Evolutionary conservation across 2,329 filamentous ascomycete genomes (phyloP).

Genomic region (Fonsecaea multimorphosa): DNA sequence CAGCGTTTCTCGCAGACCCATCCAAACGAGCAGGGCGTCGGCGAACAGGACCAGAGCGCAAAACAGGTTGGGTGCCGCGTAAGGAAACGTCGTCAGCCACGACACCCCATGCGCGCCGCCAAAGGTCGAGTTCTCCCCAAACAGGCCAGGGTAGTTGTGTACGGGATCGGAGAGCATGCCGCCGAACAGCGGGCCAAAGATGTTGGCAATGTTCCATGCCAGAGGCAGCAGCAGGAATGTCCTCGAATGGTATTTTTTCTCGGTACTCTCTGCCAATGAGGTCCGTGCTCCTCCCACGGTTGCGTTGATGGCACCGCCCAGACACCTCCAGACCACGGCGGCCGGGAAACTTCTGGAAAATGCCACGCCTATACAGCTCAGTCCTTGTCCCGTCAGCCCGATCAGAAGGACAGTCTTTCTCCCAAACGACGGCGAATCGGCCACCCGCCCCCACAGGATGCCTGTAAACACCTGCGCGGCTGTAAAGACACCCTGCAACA

Average conservation of each 20-base stretch:
- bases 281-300: conserved; percentile 76
- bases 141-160: conserved; percentile 66
- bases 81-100: conserved; percentile 70
- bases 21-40: conserved; percentile 62
- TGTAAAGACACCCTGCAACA: conserved; percentile 75
- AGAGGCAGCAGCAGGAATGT: conserved; percentile 67
- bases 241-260: conserved; percentile 66
- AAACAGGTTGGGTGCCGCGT: conserved; percentile 71
- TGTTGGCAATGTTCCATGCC: conserved; percentile 69
- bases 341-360: conserved; percentile 68
- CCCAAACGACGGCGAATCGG: conserved; percentile 53
- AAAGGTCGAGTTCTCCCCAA: conserved; percentile 64
- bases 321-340: conserved; percentile 67
- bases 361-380: conserved; percentile 71
- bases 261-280: conserved; percentile 74
- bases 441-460: conserved; percentile 73
- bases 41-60: conserved; percentile 65
- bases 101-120: conserved; percentile 62
- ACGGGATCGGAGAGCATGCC: conserved; percentile 72
- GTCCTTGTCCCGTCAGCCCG: conserved; percentile 71
- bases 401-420: conserved; percentile 79
- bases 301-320: conserved; percentile 73
- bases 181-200: conserved; percentile 63
- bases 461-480: conserved; percentile 76
- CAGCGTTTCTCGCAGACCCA: conserved; percentile 66